Percentiles rank a stretch among this genome's conserved stretches.
Evolutionary conservation across 1,284 basidiomycete genomes (phyloP).

Genomic region (Ustilago trichophora): DNA sequence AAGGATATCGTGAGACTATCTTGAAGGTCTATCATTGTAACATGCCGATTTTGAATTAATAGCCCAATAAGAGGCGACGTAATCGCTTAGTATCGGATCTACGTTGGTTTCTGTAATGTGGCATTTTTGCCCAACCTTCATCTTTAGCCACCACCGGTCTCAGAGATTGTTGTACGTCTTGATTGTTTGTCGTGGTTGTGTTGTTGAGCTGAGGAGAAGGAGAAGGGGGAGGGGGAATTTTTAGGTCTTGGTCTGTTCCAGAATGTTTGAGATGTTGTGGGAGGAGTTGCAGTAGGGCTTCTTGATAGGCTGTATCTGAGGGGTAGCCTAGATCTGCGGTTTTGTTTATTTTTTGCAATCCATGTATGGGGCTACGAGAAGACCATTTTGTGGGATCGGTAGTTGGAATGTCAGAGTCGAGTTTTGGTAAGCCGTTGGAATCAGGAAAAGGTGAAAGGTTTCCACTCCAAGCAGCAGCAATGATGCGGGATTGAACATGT

Average conservation of each 20-base stretch:
- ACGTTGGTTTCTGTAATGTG: slow-evolving; percentile 30
- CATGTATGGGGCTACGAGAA: no score
- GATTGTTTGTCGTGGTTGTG: no score
- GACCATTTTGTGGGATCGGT: slow-evolving; percentile 43
- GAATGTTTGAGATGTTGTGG: slow-evolving; percentile 9
- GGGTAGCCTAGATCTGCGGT: slow-evolving; percentile 36
- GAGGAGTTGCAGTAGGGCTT: slow-evolving; percentile 39
- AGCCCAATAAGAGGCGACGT: slow-evolving; percentile 21
- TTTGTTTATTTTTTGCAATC: no score
- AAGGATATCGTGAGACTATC: no score
- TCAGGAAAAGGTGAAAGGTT: neutral
- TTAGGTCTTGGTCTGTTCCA: slow-evolving; percentile 1
- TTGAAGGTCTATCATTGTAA: no score
- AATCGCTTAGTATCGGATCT: slow-evolving; percentile 27
- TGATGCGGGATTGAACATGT: slow-evolving; percentile 51
- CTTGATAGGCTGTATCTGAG: slow-evolving; percentile 47
- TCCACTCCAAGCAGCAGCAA: slow-evolving; percentile 35
- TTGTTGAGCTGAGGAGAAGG: no score
- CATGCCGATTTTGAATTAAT: no score
- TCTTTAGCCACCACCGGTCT: slow-evolving; percentile 5
- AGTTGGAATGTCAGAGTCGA: slow-evolving; percentile 28
- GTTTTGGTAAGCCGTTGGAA: slow-evolving; percentile 21
- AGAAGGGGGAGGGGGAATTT: no score
- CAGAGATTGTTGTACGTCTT: no score
- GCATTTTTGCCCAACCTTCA: slow-evolving; percentile 29